Percentiles rank a stretch among this genome's conserved stretches.
Conservation (phyloP, 805 yeast genomes). For the Tanozyma kutaoensis region DNA sequence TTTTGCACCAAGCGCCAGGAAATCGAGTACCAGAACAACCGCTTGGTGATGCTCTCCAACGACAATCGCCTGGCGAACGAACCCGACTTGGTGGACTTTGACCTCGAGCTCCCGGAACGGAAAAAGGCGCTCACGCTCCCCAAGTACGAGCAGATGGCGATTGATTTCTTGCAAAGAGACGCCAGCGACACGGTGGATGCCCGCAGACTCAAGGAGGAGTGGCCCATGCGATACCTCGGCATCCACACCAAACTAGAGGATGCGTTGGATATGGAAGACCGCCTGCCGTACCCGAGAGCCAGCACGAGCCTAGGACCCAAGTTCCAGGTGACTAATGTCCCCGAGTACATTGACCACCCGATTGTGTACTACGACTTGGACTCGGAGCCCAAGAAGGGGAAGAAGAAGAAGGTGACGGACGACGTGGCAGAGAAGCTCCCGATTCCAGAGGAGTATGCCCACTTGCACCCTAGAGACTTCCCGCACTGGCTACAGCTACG, state of each 20-base stretch:
- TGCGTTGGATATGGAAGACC: conserved; percentile 61
- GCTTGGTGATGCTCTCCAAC: conserved; percentile 25
- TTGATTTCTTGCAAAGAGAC: conserved; percentile 37
- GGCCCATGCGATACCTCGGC: conserved; percentile 76
- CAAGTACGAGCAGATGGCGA: conserved; percentile 44
- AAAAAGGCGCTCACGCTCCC: conserved; percentile 19
- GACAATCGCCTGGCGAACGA: conserved; percentile 29
- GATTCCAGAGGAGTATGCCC: conserved; percentile 35
- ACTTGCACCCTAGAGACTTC: conserved; percentile 28
- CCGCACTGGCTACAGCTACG: conserved; percentile 71
- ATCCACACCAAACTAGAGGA: conserved; percentile 64
- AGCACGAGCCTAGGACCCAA: conserved; percentile 63
- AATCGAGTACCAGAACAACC: conserved; percentile 23
- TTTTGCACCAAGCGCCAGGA: conserved; percentile 53
- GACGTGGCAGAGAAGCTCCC: conserved; percentile 14
- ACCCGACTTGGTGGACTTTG: conserved; percentile 11
- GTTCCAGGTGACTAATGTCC: conserved; percentile 57
- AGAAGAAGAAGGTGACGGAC: conserved; percentile 6
- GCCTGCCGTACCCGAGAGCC: conserved; percentile 67
- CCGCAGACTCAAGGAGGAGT: conserved; percentile 50
- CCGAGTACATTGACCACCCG: conserved; percentile 46
- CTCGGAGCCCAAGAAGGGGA: conserved; percentile 1
- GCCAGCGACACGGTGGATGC: conserved; percentile 22
- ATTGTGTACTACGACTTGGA: conserved; percentile 51
- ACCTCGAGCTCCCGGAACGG: conserved; percentile 1